These are phyloP conservation scores for Teunomyces stri DNA, from an alignment of 805 yeast species.

Conservation along the genomic window DNA sequence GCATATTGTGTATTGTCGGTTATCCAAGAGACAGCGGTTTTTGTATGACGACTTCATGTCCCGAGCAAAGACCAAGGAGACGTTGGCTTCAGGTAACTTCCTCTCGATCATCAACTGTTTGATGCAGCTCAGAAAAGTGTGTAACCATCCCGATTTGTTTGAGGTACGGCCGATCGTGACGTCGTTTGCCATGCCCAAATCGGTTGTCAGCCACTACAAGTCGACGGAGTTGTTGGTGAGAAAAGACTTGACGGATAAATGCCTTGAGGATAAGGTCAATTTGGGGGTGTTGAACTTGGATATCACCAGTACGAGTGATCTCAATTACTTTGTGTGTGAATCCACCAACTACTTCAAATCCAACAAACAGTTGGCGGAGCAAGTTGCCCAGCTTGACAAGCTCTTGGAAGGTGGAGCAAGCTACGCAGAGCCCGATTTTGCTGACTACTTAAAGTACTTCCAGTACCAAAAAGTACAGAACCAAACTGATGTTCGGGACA, in stretches of 20 bases:
- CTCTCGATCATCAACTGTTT: slow-evolving; percentile 92
- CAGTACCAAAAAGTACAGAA: slow-evolving; percentile 52
- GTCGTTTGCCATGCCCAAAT: slow-evolving; percentile 71
- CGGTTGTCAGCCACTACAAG: slow-evolving; percentile 52
- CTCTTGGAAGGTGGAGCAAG: slow-evolving; percentile 22
- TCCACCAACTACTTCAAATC: slow-evolving; percentile 48
- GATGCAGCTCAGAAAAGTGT: slow-evolving; percentile 96
- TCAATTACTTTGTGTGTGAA: slow-evolving; percentile 47
- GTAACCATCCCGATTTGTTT: slow-evolving; percentile 95
- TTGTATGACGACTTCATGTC: slow-evolving; percentile 97
- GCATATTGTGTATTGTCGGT: slow-evolving; percentile 86
- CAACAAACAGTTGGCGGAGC: slow-evolving; percentile 41
- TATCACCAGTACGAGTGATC: slow-evolving; percentile 45
- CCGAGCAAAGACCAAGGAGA: slow-evolving; percentile 90
- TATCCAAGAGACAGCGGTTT: slow-evolving; percentile 88
- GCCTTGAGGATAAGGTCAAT: slow-evolving; percentile 31
- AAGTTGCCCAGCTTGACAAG: slow-evolving; percentile 41
- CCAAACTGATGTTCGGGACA: slow-evolving; percentile 50
- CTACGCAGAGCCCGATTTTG: slow-evolving; percentile 23
- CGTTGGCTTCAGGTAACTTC: slow-evolving; percentile 91
- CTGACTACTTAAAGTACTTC: slow-evolving; percentile 56
- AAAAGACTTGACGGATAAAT: slow-evolving; percentile 19
- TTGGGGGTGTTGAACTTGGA: slow-evolving; percentile 60
- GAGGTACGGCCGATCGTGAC: slow-evolving; percentile 95
- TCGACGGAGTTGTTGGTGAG: slow-evolving; percentile 26